These are phyloP conservation scores for Jatropha podagrica DNA, from an alignment of 441 rosid genomes.

Conservation along the genomic window DNA sequence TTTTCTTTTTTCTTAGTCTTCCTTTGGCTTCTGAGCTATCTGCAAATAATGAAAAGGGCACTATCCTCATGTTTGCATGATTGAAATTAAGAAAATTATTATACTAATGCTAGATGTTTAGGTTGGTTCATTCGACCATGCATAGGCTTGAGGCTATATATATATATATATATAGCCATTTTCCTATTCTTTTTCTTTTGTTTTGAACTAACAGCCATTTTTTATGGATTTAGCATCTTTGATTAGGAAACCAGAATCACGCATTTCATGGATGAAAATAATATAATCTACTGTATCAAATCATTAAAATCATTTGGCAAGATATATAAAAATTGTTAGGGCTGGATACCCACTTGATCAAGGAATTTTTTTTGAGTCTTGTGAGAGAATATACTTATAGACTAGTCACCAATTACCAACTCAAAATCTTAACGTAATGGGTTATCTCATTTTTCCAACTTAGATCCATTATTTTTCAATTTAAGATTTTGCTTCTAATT, in stretches of 20 bases:
- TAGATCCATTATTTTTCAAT: too few species aligned
- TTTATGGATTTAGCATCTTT: neutral
- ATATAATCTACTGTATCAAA: neutral
- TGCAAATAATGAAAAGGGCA: conserved; percentile 28
- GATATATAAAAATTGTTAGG: neutral
- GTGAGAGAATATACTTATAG: too few species aligned
- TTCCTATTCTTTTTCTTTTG: too few species aligned
- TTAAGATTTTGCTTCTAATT: too few species aligned
- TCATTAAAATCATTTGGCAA: neutral
- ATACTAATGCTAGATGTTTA: conserved; percentile 13
- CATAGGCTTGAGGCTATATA: neutral
- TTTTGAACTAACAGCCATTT: neutral
- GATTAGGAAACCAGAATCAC: neutral
- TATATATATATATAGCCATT: neutral
- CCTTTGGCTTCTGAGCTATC: conserved; percentile 29
- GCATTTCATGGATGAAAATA: conserved; percentile 13
- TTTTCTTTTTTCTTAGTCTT: conserved; percentile 16
- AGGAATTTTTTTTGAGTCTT: too few species aligned
- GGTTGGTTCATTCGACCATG: conserved; percentile 21
- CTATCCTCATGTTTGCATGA: conserved; percentile 51
- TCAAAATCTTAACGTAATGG: too few species aligned
- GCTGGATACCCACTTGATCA: too few species aligned
- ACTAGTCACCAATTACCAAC: too few species aligned
- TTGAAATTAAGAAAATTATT: conserved; percentile 29
- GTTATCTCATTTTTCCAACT: too few species aligned